Base-by-base conservation (phyloP, 805 yeast genomes). In the Yamadazyma laniorum region DNA sequence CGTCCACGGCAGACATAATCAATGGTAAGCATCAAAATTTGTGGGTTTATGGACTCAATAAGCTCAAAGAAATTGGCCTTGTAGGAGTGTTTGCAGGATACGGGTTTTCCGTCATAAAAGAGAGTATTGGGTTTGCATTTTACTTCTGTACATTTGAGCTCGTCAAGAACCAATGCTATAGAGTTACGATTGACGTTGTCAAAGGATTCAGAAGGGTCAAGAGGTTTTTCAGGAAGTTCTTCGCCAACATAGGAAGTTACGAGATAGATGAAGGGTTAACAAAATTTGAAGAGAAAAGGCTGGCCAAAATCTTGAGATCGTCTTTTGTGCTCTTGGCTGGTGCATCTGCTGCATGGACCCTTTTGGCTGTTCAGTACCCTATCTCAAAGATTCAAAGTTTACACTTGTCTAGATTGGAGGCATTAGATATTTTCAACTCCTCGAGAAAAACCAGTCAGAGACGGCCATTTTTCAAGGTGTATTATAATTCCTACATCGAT, bases 81-180 rank as follows among this genome's bases (percentile, higher is more conserved):
- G 70, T 79, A 9, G 96, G 96, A 1, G 90, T 93, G 4, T 87
- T 86, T 67, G 95, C 96, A 2, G 98, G 97, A 0, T 85, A 80
- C 55, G 74, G 82, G n/a, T 67, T 88, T 31, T 82, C 90, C 36
- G 65, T 86, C 3, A 56, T 84, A 13, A 90, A 89, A 55, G 97
- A 90, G 49, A 77, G 72, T 45, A 61, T 75, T n/a, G 93, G 95
- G 2, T 89, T 87, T 71, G 95, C 91, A 0, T 73, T 80, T 38
- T 89, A 87, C 59, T 89, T 89, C 56, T 73, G 85, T 11, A 77
- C 88, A 1, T 89, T 87, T 59, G 96, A 88, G 59, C 59, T 77
- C 15, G 75, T 89, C 19, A 88, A 85, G 59, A 85, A 87, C 23
- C 78, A 80, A 48, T 77, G 82, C 1, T 79, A 74, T 51, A 67